Evolutionary conservation across 345 rosid species (phyloP), one percentile per base, ranked within the genome.

Genomic region (Eucalyptus fibrosa): DNA sequence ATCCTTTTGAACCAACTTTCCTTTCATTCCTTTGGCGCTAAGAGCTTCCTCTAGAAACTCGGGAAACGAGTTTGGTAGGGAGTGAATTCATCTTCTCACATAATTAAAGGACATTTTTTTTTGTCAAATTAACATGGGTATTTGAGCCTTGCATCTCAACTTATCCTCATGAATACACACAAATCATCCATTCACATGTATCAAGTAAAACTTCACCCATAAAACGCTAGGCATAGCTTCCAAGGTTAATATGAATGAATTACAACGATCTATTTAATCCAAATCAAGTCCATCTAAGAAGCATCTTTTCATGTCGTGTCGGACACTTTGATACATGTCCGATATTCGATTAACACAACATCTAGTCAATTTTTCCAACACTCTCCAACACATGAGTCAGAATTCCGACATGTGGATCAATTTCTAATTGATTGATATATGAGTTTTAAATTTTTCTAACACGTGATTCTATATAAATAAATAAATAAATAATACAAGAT

Each of bases 1-100:
- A n/a, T 65, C 72, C 37, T n/a, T 65, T 65, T 14, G 19, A 65
- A 65, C 37, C 10, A 65, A 65, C 37, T 65, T 65, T 65, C 37
- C 37, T 15, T 65, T 1, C n/a, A n/a, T n/a, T 0, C 72, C 18
- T 7, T n/a, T 15, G 42, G 42, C 24, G 1, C 5, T 32, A 0
- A 67, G 80, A 67, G 42, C 80, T 67, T 67, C 80, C 80, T 17
- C 82, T 69, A 9, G 23, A 69, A 32, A 69, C 44, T 69, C 10
- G 0, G 32, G 4, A 62, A 60, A 28, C 3, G 14, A 26, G 82
- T 18, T 18, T 34, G 82, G 1, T 69, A 34, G 26, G 13, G 23
- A 10, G 82, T 17, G 44, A 69, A 69, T 69, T 69, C 44, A 19
- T 69, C 44, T 34, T 69, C 40, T 19, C 19, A 19, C 44, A 32